Conservation (phyloP, 495 filamentous ascomycete genomes). For the Aspergillus diversus region DNA sequence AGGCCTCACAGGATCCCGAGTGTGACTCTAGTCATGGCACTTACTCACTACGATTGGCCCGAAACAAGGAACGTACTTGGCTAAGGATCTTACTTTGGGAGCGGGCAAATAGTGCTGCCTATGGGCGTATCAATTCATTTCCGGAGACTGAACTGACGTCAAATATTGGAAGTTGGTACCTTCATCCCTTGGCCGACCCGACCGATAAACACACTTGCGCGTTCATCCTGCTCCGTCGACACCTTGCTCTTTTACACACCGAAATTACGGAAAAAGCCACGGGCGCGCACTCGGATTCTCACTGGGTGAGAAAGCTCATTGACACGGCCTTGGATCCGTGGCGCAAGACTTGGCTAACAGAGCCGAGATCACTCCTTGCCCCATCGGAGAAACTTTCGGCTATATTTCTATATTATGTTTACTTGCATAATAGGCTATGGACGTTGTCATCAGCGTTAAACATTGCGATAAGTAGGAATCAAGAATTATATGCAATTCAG, state of each 20-base stretch:
- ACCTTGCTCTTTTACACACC: slow-evolving; percentile 22
- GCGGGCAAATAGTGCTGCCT: slow-evolving; percentile 34
- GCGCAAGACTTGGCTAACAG: slow-evolving; percentile 26
- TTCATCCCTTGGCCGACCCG: slow-evolving; percentile 29
- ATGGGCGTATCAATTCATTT: slow-evolving; percentile 28
- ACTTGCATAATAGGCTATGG: slow-evolving; percentile 33
- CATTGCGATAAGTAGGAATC: slow-evolving; percentile 6
- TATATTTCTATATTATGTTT: slow-evolving; percentile 31
- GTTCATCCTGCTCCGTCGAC: slow-evolving; percentile 27
- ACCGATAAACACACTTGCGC: slow-evolving; percentile 35
- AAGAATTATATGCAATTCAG: slow-evolving; percentile 45
- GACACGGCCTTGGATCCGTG: slow-evolving; percentile 25
- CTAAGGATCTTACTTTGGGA: slow-evolving; percentile 35
- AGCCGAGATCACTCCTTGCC: not conserved
- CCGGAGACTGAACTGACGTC: slow-evolving; percentile 31
- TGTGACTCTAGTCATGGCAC: not conserved
- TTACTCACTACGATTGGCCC: slow-evolving; percentile 20
- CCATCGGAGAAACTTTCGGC: slow-evolving; percentile 25
- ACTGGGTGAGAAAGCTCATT: slow-evolving; percentile 31
- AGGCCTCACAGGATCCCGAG: not conserved
- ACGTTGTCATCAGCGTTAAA: slow-evolving; percentile 32
- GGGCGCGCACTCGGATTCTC: slow-evolving; percentile 16
- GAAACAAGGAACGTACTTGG: slow-evolving; percentile 35
- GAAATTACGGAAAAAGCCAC: slow-evolving; percentile 18
- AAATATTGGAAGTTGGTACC: slow-evolving; percentile 31